phyloP scores from a whole-genome alignment of 306 rosid species.

The Trichosanthes truncata region DNA sequence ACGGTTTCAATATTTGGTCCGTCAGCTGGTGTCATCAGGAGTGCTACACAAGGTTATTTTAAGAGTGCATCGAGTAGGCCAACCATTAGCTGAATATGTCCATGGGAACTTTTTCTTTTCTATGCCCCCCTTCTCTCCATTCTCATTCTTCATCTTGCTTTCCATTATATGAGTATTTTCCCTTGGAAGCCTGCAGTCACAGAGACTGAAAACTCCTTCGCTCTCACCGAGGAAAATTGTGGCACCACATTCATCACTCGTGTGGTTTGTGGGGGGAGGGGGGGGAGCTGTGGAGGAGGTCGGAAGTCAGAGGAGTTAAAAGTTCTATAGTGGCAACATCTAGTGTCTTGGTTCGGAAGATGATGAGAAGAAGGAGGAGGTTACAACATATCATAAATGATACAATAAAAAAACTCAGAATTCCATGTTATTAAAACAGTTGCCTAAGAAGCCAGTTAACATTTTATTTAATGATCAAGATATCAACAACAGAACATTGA shows the following conservation, averaged over 20 bases:
- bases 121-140: not conserved
- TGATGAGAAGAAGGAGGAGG: not conserved
- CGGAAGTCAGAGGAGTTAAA: not conserved
- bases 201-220: not conserved
- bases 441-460: not conserved
- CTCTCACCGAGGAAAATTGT: not conserved
- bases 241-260: not conserved
- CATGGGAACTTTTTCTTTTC: not conserved
- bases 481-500: not conserved
- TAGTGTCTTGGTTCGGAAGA: not conserved
- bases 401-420: not conserved
- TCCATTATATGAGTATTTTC: not conserved
- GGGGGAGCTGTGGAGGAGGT: not conserved
- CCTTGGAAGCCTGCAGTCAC: not conserved
- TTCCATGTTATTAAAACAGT: not conserved
- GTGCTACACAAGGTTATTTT: not conserved
- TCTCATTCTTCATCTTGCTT: not conserved
- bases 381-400: not conserved
- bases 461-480: not conserved
- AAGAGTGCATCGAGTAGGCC: not conserved
- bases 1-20: not conserved
- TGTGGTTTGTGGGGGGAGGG: not conserved
- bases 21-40: not conserved
- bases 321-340: not conserved
- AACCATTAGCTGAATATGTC: not conserved